These are phyloP conservation scores for Musa schizocarpa DNA, from an alignment of 176 grass and related monocot species.

Conservation along the genomic window DNA sequence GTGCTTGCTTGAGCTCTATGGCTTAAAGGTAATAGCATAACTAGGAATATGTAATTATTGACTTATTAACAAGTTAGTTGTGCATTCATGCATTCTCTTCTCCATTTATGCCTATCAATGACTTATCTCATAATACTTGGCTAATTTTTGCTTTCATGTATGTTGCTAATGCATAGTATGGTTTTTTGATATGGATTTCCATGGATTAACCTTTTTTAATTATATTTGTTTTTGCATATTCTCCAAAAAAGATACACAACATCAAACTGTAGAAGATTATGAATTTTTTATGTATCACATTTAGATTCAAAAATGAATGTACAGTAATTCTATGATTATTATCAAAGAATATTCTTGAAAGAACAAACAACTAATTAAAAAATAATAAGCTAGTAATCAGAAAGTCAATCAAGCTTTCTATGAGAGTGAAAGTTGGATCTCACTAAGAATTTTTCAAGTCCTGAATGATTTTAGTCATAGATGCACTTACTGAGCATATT, in stretches of 20 bases:
- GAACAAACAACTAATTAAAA: not conserved
- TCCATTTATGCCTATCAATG: not conserved
- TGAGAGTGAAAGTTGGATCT: not conserved
- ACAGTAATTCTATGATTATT: not conserved
- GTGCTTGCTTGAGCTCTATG: conserved; percentile 97
- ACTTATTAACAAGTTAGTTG: not conserved
- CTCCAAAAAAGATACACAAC: no score
- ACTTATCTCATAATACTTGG: no score
- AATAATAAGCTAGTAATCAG: not conserved
- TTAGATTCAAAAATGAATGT: not conserved
- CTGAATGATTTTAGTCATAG: no score
- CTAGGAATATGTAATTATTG: conserved; percentile 18
- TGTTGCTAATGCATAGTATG: not conserved
- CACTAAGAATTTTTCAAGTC: no score
- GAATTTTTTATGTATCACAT: not conserved
- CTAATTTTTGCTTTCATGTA: not conserved
- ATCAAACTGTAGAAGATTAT: no score
- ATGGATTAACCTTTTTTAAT: not conserved
- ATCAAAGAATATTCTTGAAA: not conserved
- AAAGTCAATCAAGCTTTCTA: not conserved
- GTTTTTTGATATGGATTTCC: not conserved
- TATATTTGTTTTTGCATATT: not conserved
- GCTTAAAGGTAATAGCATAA: conserved; percentile 69
- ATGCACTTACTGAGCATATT: no score
- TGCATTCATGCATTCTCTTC: not conserved